Evolutionary conservation across 768 basidiomycete species (phyloP).

Genomic region (Macrolepiota fuliginosa): DNA sequence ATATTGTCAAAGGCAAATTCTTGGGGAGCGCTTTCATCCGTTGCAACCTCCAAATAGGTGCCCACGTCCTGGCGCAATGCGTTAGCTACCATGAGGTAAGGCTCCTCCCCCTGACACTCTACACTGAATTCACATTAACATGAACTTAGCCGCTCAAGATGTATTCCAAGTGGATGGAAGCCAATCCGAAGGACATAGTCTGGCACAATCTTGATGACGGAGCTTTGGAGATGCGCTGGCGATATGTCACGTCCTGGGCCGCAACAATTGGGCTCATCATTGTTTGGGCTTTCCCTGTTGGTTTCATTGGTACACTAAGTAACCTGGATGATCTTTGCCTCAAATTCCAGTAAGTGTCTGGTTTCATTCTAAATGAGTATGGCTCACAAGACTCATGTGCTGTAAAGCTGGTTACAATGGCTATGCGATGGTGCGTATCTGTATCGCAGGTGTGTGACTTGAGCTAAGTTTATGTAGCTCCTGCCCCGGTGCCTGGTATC

Average conservation of each 20-base stretch:
- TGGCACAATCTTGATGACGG: slow-evolving; percentile 55
- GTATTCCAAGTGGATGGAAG: slow-evolving; percentile 62
- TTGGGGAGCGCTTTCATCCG: slow-evolving; percentile 60
- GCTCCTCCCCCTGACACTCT: slow-evolving; percentile 2
- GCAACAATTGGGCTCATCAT: slow-evolving; percentile 59
- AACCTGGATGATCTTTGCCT: slow-evolving; percentile 53
- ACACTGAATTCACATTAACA: background rate
- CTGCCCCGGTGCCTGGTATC: slow-evolving; percentile 42
- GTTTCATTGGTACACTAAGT: slow-evolving; percentile 63
- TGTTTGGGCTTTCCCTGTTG: slow-evolving; percentile 64
- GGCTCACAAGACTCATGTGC: background rate
- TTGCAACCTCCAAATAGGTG: slow-evolving; percentile 72
- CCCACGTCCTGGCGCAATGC: slow-evolving; percentile 66
- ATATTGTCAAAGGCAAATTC: slow-evolving; percentile 41
- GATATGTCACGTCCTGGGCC: slow-evolving; percentile 54
- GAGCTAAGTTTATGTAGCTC: slow-evolving; percentile 23
- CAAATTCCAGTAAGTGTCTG: slow-evolving; percentile 36
- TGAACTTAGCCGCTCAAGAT: slow-evolving; percentile 46
- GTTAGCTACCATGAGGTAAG: slow-evolving; percentile 49
- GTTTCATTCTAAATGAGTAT: background rate
- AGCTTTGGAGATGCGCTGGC: slow-evolving; percentile 48
- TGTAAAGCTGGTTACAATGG: slow-evolving; percentile 56
- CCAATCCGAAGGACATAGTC: slow-evolving; percentile 52
- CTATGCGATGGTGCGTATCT: slow-evolving; percentile 36
- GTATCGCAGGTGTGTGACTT: background rate